Evolutionary conservation across 345 rosid species (phyloP).

Genomic region (Salix udensis): DNA sequence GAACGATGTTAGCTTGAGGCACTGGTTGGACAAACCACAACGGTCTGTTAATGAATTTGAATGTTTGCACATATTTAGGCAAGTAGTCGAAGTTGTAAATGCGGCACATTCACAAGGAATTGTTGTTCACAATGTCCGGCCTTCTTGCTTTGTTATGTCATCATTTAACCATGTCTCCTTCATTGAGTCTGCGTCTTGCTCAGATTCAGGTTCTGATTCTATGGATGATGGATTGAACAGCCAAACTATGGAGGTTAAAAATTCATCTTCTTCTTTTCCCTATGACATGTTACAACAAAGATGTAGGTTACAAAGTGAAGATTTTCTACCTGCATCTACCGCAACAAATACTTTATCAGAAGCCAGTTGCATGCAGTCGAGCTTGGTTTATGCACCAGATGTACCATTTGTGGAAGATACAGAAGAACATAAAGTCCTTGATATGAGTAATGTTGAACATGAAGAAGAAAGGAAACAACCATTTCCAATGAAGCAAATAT

Average conservation of each 20-base stretch:
- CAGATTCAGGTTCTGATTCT: slow-evolving; percentile 94
- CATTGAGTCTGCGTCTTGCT: slow-evolving; percentile 93
- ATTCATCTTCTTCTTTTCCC: slow-evolving; percentile 38
- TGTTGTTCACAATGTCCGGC: slow-evolving; percentile 83
- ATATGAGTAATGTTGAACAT: slow-evolving; percentile 31
- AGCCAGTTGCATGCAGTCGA: slow-evolving; percentile 56
- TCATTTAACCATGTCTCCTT: slow-evolving; percentile 86
- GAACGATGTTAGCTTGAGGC: slow-evolving; percentile 91
- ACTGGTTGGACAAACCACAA: slow-evolving; percentile 86
- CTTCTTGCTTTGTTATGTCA: slow-evolving; percentile 93
- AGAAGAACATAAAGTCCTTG: slow-evolving; percentile 40
- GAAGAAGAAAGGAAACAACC: slow-evolving; percentile 57
- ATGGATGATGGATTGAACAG: slow-evolving; percentile 58
- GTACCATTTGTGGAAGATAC: slow-evolving; percentile 31
- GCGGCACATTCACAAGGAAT: slow-evolving; percentile 89
- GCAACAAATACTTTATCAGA: slow-evolving; percentile 48
- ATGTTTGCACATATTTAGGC: slow-evolving; percentile 91
- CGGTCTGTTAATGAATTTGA: slow-evolving; percentile 66
- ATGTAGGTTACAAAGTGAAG: slow-evolving; percentile 39
- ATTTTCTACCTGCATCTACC: slow-evolving; percentile 26
- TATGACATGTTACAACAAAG: slow-evolving; percentile 34
- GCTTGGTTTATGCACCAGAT: slow-evolving; percentile 35
- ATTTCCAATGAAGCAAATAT: slow-evolving; percentile 84
- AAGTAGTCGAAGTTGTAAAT: slow-evolving; percentile 79
- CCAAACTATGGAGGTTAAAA: slow-evolving; percentile 42